A percentile compares a stretch with the other conserved stretches of the same genome.
phyloP scores from a whole-genome alignment of 805 yeast species.

The Lipomyces chichibuensis region DNA sequence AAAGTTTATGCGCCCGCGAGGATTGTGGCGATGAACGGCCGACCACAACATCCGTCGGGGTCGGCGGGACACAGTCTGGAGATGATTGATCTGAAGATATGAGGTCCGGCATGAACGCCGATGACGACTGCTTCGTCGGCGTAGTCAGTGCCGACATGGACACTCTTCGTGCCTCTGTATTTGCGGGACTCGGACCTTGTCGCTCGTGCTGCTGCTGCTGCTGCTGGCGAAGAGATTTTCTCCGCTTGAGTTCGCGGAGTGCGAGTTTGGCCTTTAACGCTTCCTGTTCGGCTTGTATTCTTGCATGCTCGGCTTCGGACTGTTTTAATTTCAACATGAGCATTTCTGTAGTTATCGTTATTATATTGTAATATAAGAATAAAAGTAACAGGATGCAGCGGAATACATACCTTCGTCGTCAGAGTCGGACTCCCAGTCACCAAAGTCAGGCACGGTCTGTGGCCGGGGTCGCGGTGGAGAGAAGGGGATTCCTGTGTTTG shows the following conservation, averaged over 20 bases:
- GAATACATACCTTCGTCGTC: not conserved
- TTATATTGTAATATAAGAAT: not conserved
- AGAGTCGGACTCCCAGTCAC: not conserved
- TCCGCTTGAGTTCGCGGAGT: slow-evolving; percentile 6
- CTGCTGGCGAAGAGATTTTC: not conserved
- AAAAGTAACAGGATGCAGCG: not conserved
- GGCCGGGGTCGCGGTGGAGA: not conserved
- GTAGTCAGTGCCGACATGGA: not conserved
- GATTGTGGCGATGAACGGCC: not conserved
- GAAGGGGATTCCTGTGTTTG: not conserved
- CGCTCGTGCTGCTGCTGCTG: not conserved
- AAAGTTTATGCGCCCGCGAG: not conserved
- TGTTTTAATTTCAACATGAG: slow-evolving; percentile 7
- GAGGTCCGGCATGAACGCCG: not conserved
- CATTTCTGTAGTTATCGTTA: not conserved
- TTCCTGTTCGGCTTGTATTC: slow-evolving; percentile 18
- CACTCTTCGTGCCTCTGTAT: too few species aligned
- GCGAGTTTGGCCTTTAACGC: slow-evolving; percentile 22
- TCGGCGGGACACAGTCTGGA: not conserved
- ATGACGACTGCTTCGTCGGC: not conserved
- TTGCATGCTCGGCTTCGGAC: slow-evolving; percentile 12
- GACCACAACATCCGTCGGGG: not conserved
- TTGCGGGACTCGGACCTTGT: too few species aligned
- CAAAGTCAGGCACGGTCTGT: not conserved
- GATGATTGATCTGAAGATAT: not conserved